Base-by-base conservation (phyloP, 441 rosid species). In the Brassica hybrid region DNA sequence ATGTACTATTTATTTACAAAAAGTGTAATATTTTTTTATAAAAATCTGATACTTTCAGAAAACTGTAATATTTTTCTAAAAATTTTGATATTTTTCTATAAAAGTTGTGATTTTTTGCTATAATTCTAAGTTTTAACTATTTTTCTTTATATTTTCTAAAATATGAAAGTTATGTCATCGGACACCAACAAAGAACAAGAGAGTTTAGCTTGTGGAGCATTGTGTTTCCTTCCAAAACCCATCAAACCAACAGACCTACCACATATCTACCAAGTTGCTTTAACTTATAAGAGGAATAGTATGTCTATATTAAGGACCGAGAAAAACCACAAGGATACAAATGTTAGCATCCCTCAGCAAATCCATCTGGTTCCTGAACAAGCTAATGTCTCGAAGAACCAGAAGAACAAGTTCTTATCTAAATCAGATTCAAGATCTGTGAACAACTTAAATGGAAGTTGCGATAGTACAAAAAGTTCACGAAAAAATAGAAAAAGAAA, bases 81-180 rank as follows among this genome's bases (percentile, higher is more conserved):
- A 27, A 27, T 27, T 9, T 0, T 9, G 10, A 38, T 38, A 38
- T 41, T 41, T 41, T 41, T 41, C 12, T 41, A 41, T 9, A 9
- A 9, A 9, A 36, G 9, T 38, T 2, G 2, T 41, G 10, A 2
- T 41, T 0, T 43, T 43, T 12, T 91, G 69, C 80, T 87, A 7
- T 38, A 50, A 52, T 60, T 65, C 34, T 63, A 18, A 41, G 38
- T 9, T 21, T 68, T 43, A 34, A 12, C 30, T 16, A 16, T 34
- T 2, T 14, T 17, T 38, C 4, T 3, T 16, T 27, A 64, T 57
- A 48, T 16, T 6, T 45, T 2, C 64, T 45, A 4, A 45, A 50
- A 27, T 19, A 16, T n/a, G 74, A 36, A 80, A 94, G 98, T 92
- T 45, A 89, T 94, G 86, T 94, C 96, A 43, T 76, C 84, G 1